Base-by-base conservation (phyloP, 2,329 filamentous ascomycete species). In the Calonectria ilicicola region DNA sequence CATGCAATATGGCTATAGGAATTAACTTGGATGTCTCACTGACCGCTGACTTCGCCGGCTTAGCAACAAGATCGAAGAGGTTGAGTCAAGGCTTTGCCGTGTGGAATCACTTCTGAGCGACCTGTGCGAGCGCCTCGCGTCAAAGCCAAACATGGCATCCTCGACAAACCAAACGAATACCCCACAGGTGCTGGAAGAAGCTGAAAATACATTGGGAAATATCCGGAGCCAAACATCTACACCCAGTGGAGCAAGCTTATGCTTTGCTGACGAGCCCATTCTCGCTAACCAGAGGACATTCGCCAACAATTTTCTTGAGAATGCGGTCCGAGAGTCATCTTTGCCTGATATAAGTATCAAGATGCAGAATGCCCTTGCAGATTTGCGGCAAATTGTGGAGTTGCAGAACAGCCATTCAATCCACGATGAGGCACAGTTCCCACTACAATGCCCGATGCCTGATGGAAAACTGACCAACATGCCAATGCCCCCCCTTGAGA, bases 251-350 rank as follows among this genome's bases (percentile, higher is more conserved):
- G 83, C 83, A 19, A 82, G 82, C 15, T 85, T 87, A 76, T 84
- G 87, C 38, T 40, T 40, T 40, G 38, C 12, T 72, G 87, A 86
- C 19, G 85, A 87, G 75, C 85, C 87, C 1, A 87, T 86, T 27
- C 82, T 89, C 53, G 82, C 86, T 5, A 86, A 86, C 5, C 88
- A 89, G 67, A 87, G 89, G 4, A 85, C 84, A n/a, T 89, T 90
- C 75, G 89, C 88, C 26, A 87, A 84, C 77, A 86, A 89, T 74
- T 88, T 90, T 49, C 85, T 90, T 26, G 88, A 91, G 76, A 84
- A 86, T 71, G 86, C 87, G 19, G 87, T 89, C 35, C 82, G 85
- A 74, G 84, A 86, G 29, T 87, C 87, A 1, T 84, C 88, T 0
- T 81, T 89, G 5, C 82, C 83, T 42, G 83, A 86, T 51, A 80